Evolutionary conservation across 1,284 basidiomycete genomes (phyloP).

Genomic region (Marasmius oreades): DNA sequence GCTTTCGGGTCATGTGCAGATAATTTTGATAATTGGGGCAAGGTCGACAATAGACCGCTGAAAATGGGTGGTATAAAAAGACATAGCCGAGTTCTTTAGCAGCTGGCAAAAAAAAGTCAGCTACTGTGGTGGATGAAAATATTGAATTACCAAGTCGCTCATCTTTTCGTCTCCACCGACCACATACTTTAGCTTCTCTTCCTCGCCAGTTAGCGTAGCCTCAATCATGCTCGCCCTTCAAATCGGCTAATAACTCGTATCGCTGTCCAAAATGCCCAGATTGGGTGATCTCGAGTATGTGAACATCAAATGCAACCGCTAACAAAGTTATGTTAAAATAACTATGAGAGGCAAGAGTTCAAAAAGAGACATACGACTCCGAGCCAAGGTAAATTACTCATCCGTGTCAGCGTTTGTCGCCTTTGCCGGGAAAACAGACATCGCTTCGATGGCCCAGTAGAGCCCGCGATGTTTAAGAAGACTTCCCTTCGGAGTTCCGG

Average conservation of each 20-base stretch:
- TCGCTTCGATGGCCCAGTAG: slow-evolving; percentile 16
- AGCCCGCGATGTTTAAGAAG: slow-evolving; percentile 37
- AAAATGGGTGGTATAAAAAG: too few species aligned
- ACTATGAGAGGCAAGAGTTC: background rate
- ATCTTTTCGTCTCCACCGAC: slow-evolving; percentile 18
- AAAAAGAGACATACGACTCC: slow-evolving; percentile 3
- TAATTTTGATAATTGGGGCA: too few species aligned
- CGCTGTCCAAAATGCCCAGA: slow-evolving; percentile 16
- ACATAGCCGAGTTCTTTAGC: slow-evolving; percentile 15
- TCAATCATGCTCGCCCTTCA: slow-evolving; percentile 18
- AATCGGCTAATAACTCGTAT: slow-evolving; percentile 13
- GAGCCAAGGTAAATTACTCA: slow-evolving; percentile 15
- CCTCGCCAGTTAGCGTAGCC: slow-evolving; percentile 8
- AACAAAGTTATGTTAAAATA: background rate
- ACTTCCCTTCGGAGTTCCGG: slow-evolving; percentile 56
- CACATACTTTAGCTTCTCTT: slow-evolving; percentile 14
- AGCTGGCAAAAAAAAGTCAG: too few species aligned
- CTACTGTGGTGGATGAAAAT: background rate
- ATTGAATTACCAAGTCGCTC: slow-evolving; percentile 9
- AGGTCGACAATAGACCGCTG: too few species aligned
- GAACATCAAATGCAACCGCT: slow-evolving; percentile 18
- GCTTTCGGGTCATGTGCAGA: too few species aligned
- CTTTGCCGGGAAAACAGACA: slow-evolving; percentile 11
- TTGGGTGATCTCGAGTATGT: slow-evolving; percentile 17
- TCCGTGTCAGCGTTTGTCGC: slow-evolving; percentile 17